Evolutionary conservation across 306 rosid species (phyloP), one percentile per base, ranked within the genome.

Genomic region (Pterocarpus macrocarpus): DNA sequence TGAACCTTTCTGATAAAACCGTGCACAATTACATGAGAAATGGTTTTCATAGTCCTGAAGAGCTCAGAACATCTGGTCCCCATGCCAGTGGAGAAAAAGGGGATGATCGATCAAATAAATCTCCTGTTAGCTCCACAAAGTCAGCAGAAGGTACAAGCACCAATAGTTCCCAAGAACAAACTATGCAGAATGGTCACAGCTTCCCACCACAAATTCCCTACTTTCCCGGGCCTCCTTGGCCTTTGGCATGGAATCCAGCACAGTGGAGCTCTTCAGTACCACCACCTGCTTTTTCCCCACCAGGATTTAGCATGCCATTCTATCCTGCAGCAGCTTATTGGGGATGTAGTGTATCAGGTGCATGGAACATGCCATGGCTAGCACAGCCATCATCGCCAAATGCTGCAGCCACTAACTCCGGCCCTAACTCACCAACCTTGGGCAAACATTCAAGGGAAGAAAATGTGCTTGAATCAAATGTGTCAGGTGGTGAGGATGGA

Each of bases 361-460:
- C 85, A 16, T 90, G 91, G 98, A 89, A 80, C 53, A 32, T 83
- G 17, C 90, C 86, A 15, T 75, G 86, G 83, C 63, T 81, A 69
- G 78, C 85, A 11, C 88, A 80, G 44, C 78, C 89, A 9, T 78
- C 90, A 7, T 80, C 86, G 15, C 79, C 80, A 8, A 82, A 68
- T 71, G 76, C 64, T 41, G 55, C 85, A 16, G 34, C 81, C 63
- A 36, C 87, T 38, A 85, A 84, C 75, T 66, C 91, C 1, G 82
- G 77, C 45, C 62, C 86, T 5, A 87, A 76, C 62, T 83, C 88
- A 14, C 80, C 85, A 39, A 88, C 85, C 58, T 84, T 92, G 65
- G 98, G 98, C 56, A 94, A 94, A 78, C 98, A 88, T 84, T 88
- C 89, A 43, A 85, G 97, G 71, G 98, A 94, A 17, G 94, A 82